Evolutionary conservation across 2,329 filamentous ascomycete genomes (phyloP), one percentile per base, ranked within the genome.

Genomic region (Apiospora malaysiana): DNA sequence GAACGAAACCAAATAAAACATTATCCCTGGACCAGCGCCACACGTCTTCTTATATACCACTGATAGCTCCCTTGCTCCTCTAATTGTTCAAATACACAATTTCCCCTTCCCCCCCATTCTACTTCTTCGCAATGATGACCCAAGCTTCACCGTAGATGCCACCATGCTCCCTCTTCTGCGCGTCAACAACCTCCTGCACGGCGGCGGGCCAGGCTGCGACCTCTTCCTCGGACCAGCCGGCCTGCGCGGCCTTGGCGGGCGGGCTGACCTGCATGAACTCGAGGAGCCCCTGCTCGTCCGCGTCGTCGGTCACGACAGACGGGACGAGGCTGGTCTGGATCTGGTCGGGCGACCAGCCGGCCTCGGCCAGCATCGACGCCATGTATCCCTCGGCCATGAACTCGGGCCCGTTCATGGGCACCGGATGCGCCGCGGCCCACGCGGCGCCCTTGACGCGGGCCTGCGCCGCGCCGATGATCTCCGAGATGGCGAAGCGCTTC

Each of bases 401-500:
- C 43, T 79, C 72, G 2, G 77, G 75, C 8, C 74, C 72, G 1
- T 78, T 78, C 6, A 76, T 68, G 18, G 70, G 72, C 70, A 80
- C 74, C 27, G 78, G 68, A 51, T 81, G 78, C 2, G 77, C 77
- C 9, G 77, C 73, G 1, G 80, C 73, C 18, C 72, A 56, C 7
- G 21, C 43, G 66, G 43, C 43, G 66, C 66, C 66, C 32, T 68
- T 68, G 66, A 68, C 66, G 25, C 32, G 43, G 8, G 70, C 70
- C 70, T 81, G 79, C 9, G 79, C 77, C 0, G 74, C 76, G 23
- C 78, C 78, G 6, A 81, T 74, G 10, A 78, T 68, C 1, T 74
- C 63, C 14, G 73, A 70, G 12, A 72, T 72, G 0, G 73, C 76
- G 47, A 81, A 81, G 1, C 75, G 75, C 21, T 27, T 74, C 74